phyloP scores from a whole-genome alignment of 768 basidiomycete species.

The Polyporus arcularius region DNA sequence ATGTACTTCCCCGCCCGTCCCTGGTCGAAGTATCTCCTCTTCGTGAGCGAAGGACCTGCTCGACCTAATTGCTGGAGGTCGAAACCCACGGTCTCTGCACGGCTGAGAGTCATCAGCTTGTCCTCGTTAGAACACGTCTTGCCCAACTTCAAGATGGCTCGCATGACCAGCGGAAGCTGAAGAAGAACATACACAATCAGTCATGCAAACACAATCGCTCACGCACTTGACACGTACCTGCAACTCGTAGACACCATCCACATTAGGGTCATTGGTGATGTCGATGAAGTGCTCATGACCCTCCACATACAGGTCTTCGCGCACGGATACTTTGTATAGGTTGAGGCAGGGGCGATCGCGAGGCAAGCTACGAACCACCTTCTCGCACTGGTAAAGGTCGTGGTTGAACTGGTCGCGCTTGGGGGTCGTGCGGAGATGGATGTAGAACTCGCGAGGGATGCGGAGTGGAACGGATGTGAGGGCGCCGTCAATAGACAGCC shows the following conservation, averaged over 20 bases:
- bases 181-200: not conserved
- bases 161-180: conserved; percentile 80
- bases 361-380: conserved; percentile 77
- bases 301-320: conserved; percentile 81
- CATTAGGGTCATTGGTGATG: conserved; percentile 89
- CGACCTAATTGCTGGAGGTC: conserved; percentile 81
- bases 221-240: conserved; percentile 54
- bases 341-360: conserved; percentile 74
- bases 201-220: not conserved
- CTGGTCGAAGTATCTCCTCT: conserved; percentile 71
- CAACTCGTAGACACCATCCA: conserved; percentile 92
- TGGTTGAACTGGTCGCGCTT: conserved; percentile 67
- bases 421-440: conserved; percentile 78
- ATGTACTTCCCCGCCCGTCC: conserved; percentile 75
- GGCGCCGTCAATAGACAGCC: conserved; percentile 82
- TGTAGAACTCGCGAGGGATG: conserved; percentile 89
- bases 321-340: conserved; percentile 80
- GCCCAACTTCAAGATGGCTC: conserved; percentile 82
- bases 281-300: conserved; percentile 92
- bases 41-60: conserved; percentile 54
- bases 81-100: conserved; percentile 80
- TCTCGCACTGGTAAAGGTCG: conserved; percentile 69
- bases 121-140: conserved; percentile 76
- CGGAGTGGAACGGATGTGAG: conserved; percentile 81
- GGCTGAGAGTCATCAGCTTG: conserved; percentile 69